Base-by-base conservation (phyloP, 148 eudicot species). In the Euryodendron excelsum region DNA sequence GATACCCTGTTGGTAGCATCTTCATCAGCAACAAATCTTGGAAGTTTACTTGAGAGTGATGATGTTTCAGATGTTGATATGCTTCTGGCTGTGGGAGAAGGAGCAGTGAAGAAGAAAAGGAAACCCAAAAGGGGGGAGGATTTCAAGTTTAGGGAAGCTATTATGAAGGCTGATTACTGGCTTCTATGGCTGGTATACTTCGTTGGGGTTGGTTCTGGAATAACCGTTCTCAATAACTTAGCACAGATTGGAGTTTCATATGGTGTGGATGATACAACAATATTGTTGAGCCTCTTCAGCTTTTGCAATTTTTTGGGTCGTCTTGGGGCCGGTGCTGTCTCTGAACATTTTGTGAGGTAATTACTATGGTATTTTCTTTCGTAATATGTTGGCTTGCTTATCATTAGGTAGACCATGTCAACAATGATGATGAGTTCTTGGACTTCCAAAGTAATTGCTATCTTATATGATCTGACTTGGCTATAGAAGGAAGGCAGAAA, bases 151-250 rank as follows among this genome's bases (percentile, higher is more conserved):
- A 82, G 77, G 37, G 92, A 95, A 87, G 96, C 94, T 76, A 14
- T 94, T 68, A 56, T 90, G 23, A 95, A 93, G 78, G 97, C 98
- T 60, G 98, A 95, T 89, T 95, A 93, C 79, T 95, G 98, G 98
- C 97, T 93, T 72, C 80, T 93, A 62, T 91, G 93, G 91, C 13
- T 88, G 20, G 94, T 91, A 7, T 91, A 93, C 83, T 95, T 95
- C 82, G 74, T 91, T 45, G 98, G 98, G 72, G 91, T 89, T 74
- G 97, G 96, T 71, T 84, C 97, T 13, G 97, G 96, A 36, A 85
- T 95, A 1, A 95, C 97, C 21, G 97, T 95, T 77, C 89, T 93
- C 17, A 95, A 93, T 73, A 92, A 95, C 81, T 81, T 95, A 87
- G 97, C 98, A 21, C 96, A 94, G 78, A 91, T 94, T 33, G 98